Evolutionary conservation across 257 asterid species (phyloP), one percentile per base, ranked within the genome.

Genomic region (Petrea volubilis): DNA sequence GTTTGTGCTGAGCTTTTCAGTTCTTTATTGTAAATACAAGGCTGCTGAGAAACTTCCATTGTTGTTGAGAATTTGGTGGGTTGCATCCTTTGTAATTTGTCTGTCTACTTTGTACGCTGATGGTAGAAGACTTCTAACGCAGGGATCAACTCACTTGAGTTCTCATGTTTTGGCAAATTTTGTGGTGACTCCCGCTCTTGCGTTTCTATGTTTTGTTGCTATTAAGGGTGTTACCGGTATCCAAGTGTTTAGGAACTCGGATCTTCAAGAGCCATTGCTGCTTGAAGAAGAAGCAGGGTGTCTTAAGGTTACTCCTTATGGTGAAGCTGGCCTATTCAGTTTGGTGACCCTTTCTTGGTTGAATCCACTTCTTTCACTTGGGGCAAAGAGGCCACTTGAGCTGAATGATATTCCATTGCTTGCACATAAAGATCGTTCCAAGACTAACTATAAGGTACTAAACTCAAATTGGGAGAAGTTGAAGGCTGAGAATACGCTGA

Each of bases 351-450:
- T 95, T 72, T 95, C 98, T 53, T 95, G 99, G 99, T 68, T 95
- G 81, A 90, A 89, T 72, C 97, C 96, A 40, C 96, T 95, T 71
- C 98, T 95, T 61, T 92, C 99, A 10, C 74, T 70, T 1, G 99
- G 99, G 65, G 95, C 96, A 31, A 95, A 86, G 80, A 92, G 96
- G 66, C 98, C 99, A 0, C 96, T 95, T n/a, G 99, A 95, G 64
- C 87, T 95, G 23, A 95, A 85, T 71, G 98, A 95, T 61, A 89
- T 93, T 47, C 97, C 98, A 0, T 81, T 84, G 64, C 97, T 93
- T 31, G 92, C 96, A 0, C 90, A 86, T 7, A 83, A 76, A 82
- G 98, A 93, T 70, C 98, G 98, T 43, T 86, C 98, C 55, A 93
- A 93, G 82, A 80, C 90, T n/a, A 91, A 91, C 71, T 93, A 86